Evolutionary conservation across 1,284 basidiomycete species (phyloP).

Genomic region (Pholiota adiposa): DNA sequence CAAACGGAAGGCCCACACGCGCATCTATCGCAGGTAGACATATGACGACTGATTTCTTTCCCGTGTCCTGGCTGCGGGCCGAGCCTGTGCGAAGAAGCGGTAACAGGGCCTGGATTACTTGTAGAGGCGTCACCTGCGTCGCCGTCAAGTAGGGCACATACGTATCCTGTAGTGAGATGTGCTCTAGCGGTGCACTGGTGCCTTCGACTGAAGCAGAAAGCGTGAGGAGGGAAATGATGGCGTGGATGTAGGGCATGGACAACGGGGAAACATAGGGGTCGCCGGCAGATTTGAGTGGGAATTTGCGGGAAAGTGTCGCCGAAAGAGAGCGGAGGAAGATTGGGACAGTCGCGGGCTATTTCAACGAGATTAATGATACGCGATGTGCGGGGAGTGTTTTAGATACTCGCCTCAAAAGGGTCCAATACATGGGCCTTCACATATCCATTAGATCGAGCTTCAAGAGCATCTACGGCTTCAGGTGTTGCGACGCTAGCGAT

Average conservation of each 20-base stretch:
- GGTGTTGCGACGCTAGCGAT: constrained; percentile 74
- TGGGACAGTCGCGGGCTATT: constrained; percentile 68
- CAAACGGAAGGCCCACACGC: constrained; percentile 72
- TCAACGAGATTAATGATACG: constrained; percentile 1
- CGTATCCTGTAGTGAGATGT: constrained; percentile 60
- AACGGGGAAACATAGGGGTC: constrained; percentile 75
- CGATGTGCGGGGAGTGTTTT: neutral
- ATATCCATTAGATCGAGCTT: constrained; percentile 69
- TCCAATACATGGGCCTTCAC: constrained; percentile 80
- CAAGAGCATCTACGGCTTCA: constrained; percentile 64
- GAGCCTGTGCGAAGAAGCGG: constrained; percentile 71
- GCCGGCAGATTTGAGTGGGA: constrained; percentile 75
- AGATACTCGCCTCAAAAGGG: constrained; percentile 62
- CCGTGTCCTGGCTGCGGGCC: constrained; percentile 51
- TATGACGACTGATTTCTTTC: constrained; percentile 67
- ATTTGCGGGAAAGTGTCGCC: constrained; percentile 78
- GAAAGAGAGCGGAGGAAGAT: constrained; percentile 78
- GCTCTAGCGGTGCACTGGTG: constrained; percentile 68
- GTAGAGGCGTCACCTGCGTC: constrained; percentile 75
- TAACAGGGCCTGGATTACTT: constrained; percentile 74
- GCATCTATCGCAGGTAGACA: constrained; percentile 73
- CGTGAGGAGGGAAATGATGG: constrained; percentile 72
- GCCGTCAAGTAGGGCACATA: constrained; percentile 73
- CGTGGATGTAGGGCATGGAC: constrained; percentile 68
- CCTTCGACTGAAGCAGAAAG: constrained; percentile 47